Evolutionary conservation across 345 rosid genomes (phyloP), one percentile per base, ranked within the genome.

Genomic region (Sonneratia alba): DNA sequence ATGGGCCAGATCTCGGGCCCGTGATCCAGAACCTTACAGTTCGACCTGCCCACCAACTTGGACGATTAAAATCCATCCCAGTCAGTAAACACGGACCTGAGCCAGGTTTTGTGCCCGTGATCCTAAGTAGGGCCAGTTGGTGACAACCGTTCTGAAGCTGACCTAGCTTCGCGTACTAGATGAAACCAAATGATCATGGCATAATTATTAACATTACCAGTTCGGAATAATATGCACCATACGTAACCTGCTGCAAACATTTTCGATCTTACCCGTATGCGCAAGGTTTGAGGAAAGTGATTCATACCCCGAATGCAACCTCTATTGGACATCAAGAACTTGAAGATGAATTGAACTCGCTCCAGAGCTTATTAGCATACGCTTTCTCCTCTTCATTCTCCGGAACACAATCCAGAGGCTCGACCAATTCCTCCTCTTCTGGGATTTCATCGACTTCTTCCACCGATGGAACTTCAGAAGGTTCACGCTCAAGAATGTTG

Each of bases 381-480:
- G 85, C 88, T 77, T 79, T 86, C 70, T 88, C 94, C 70, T 89
- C 97, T 80, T 86, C 88, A 77, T 89, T 87, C 84, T 90, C 85
- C 36, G 51, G 76, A 72, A 73, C 76, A 67, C 70, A 78, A 67
- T 75, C 78, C 71, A 76, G 73, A 57, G 76, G 81, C 75, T 79
- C 91, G 43, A 55, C 79, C 66, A 73, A 79, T 64, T 84, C 92
- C 59, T 85, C 91, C 63, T 81, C 96, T 63, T 82, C 89, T 5
- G 78, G 85, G 27, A 80, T 82, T 69, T 80, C 91, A 68, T 83
- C 90, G 36, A 71, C 81, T 70, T 79, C 88, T 70, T 87, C 90
- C 48, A 71, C 66, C 27, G 51, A 71, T 57, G 77, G 79, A 68
- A 56, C 77, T 70, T 87, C 93, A 49, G 56, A 75, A 68, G 48